Evolutionary conservation across 225 moss, liverwort and hornwort genomes (phyloP).

Genomic region (Pseudoscleropodium purum): DNA sequence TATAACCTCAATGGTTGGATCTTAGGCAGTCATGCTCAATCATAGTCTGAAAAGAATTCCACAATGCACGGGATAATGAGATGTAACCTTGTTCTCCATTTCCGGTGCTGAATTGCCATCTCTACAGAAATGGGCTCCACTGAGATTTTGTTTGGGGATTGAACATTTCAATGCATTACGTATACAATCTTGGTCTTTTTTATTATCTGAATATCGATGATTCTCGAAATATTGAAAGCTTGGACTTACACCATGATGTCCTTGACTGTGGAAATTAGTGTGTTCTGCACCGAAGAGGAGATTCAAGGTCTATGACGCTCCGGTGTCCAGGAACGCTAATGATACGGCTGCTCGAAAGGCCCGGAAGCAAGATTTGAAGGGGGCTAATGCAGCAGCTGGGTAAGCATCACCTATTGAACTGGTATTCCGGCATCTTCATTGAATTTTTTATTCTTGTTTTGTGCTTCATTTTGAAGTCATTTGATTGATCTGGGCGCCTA

Average conservation of each 20-base stretch:
- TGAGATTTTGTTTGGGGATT: not conserved
- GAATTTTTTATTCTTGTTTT: not conserved
- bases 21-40: not conserved
- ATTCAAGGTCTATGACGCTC: slow-evolving; percentile 75
- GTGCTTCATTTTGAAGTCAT: not conserved
- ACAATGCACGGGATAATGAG: not conserved
- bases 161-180: not conserved
- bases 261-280: slow-evolving; percentile 31
- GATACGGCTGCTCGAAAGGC: slow-evolving; percentile 56
- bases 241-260: not conserved
- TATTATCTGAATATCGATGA: not conserved
- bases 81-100: not conserved
- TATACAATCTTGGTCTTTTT: not conserved
- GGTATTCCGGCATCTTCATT: not conserved
- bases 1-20: not conserved
- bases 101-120: not conserved
- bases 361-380: slow-evolving; percentile 69
- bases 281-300: slow-evolving; percentile 92
- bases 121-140: not conserved
- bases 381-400: slow-evolving; percentile 49
- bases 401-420: slow-evolving; percentile 2
- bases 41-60: not conserved
- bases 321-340: slow-evolving; percentile 72
- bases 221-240: not conserved
- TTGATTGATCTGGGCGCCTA: not conserved